phyloP scores from a whole-genome alignment of 2,329 filamentous ascomycete species.

The Colletotrichum horii region DNA sequence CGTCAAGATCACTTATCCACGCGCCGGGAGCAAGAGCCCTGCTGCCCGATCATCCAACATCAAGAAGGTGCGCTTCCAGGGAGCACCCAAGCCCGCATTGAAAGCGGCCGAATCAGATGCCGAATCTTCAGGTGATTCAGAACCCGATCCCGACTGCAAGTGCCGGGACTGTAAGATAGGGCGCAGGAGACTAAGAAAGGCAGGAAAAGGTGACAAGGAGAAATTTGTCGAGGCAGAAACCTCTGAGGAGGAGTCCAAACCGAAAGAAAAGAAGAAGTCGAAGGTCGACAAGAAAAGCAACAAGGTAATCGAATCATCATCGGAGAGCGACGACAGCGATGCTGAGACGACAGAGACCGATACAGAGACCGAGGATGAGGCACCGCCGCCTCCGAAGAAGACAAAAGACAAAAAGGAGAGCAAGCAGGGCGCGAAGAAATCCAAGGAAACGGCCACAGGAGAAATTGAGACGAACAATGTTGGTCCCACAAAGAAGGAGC shows the following conservation, averaged over 20 bases:
- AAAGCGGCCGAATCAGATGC: constrained; percentile 32
- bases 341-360: constrained; percentile 27
- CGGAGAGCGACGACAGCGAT: constrained; percentile 21
- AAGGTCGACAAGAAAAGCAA: constrained; percentile 15
- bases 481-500: not conserved
- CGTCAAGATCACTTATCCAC: constrained; percentile 54
- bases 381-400: not conserved
- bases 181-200: not conserved
- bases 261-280: constrained; percentile 14
- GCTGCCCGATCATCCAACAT: constrained; percentile 11
- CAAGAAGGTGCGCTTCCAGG: constrained; percentile 52
- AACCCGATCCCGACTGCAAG: not conserved
- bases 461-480: constrained; percentile 1
- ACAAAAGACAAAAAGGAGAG: constrained; percentile 19
- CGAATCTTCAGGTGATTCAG: constrained; percentile 4
- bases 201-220: not conserved
- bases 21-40: constrained; percentile 29
- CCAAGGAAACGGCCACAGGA: not conserved
- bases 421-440: constrained; percentile 18
- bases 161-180: constrained; percentile 1
- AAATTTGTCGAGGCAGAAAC: not conserved
- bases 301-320: constrained; percentile 13
- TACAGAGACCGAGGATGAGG: constrained; percentile 24
- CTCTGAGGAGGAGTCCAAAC: constrained; percentile 1
- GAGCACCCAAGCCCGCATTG: constrained; percentile 40